Conservation (phyloP, 2,329 filamentous ascomycete species). For the Beauveria pseudobassiana region DNA sequence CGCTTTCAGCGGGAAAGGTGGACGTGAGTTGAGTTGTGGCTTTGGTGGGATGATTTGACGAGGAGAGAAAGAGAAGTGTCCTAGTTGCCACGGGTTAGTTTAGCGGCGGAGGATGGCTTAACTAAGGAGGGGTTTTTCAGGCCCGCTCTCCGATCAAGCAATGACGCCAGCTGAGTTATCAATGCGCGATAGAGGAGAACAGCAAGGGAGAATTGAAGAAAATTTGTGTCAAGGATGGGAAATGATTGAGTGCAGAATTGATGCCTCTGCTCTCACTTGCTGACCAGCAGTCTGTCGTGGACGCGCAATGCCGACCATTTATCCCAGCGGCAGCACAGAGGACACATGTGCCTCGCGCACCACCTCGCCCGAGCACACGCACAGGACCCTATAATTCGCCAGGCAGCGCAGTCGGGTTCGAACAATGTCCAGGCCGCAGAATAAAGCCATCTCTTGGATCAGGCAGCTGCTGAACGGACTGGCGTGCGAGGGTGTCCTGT, state of each 20-base stretch:
- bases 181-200: slow-evolving; percentile 2
- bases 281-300: not conserved
- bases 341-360: slow-evolving; percentile 8
- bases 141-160: slow-evolving; percentile 12
- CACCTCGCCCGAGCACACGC: not conserved
- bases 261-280: not conserved
- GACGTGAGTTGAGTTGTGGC: slow-evolving; percentile 19
- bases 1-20: slow-evolving; percentile 7
- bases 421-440: not conserved
- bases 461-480: not conserved
- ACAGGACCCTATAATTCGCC: not conserved
- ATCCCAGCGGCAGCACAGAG: slow-evolving; percentile 4
- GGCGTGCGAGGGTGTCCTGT: not conserved
- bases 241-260: not conserved
- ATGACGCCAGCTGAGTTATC: slow-evolving; percentile 6
- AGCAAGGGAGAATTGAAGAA: not conserved
- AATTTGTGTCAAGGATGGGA: not conserved
- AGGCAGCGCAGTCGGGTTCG: not conserved
- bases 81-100: slow-evolving; percentile 25
- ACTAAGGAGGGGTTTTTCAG: slow-evolving; percentile 13
- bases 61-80: slow-evolving; percentile 20
- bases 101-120: slow-evolving; percentile 13
- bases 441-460: not conserved
- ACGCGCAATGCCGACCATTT: slow-evolving; percentile 3
- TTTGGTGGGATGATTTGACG: slow-evolving; percentile 18